Conservation (phyloP, 441 rosid species). For the Erysimum pusillum region DNA sequence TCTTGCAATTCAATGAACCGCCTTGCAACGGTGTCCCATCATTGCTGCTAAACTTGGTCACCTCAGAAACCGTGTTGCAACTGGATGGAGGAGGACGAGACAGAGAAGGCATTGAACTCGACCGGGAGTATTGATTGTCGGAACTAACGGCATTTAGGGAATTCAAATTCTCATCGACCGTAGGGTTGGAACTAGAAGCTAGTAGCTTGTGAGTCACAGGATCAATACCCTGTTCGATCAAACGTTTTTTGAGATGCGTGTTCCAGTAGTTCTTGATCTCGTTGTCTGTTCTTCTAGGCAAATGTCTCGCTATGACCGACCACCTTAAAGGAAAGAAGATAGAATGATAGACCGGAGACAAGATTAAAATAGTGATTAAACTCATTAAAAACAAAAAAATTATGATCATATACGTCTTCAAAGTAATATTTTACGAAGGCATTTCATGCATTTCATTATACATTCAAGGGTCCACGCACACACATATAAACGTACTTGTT, state of each 20-base stretch:
- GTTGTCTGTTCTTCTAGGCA: constrained; percentile 70
- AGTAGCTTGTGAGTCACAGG: constrained; percentile 68
- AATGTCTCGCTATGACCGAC: constrained; percentile 70
- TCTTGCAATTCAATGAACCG: constrained; percentile 31
- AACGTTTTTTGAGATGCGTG: constrained; percentile 63
- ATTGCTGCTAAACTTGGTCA: constrained; percentile 19
- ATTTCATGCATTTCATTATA: constrained; percentile 9
- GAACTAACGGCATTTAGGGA: constrained; percentile 50
- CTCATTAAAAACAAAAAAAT: no score
- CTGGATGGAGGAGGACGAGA: constrained; percentile 38
- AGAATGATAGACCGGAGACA: neutral
- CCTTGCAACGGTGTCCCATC: neutral
- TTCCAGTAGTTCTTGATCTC: constrained; percentile 84
- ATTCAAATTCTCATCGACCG: constrained; percentile 35
- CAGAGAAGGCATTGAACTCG: constrained; percentile 61
- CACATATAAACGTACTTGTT: constrained; percentile 51
- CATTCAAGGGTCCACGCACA: neutral
- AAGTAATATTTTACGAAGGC: constrained; percentile 3
- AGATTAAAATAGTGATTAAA: neutral
- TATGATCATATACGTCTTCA: neutral
- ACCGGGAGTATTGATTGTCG: constrained; percentile 56
- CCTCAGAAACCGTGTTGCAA: constrained; percentile 26
- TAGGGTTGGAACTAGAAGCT: constrained; percentile 30
- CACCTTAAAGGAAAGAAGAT: constrained; percentile 52
- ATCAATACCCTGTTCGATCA: constrained; percentile 63